Percentiles rank a stretch among this genome's conserved stretches.
Evolutionary conservation across 768 basidiomycete genomes (phyloP).

Genomic region (Amanita rimosa): DNA sequence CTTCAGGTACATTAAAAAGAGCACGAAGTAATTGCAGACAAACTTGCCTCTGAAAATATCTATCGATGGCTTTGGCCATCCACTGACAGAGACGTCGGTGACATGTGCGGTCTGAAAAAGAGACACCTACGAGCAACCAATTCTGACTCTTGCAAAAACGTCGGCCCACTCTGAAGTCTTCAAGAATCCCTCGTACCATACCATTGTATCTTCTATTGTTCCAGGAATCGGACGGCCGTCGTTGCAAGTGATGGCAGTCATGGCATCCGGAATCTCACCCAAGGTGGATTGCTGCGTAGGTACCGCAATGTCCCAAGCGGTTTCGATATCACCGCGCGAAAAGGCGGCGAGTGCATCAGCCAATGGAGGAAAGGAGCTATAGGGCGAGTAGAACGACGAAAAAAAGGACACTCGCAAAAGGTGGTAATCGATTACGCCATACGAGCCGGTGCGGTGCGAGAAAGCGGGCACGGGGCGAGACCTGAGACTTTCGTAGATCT

Average conservation of each 20-base stretch:
- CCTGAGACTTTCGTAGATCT: conserved; percentile 13
- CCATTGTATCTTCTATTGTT: conserved; percentile 15
- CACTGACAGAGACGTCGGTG: not conserved
- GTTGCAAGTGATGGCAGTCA: conserved; percentile 19
- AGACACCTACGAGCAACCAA: conserved; percentile 21
- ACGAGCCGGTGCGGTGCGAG: conserved; percentile 10
- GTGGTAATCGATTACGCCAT: conserved; percentile 27
- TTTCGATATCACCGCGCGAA: not conserved
- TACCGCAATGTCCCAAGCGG: not conserved
- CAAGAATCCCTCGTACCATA: conserved; percentile 15
- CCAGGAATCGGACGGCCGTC: conserved; percentile 22
- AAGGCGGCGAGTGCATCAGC: not conserved
- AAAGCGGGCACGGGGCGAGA: conserved; percentile 23
- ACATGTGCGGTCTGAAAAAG: too few relatives aligned
- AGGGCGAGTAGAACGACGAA: not conserved
- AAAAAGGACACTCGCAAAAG: conserved; percentile 20
- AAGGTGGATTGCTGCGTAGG: not conserved
- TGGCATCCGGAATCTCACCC: not conserved
- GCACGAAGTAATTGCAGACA: too few relatives aligned
- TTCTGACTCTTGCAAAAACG: conserved; percentile 17
- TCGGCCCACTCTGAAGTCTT: conserved; percentile 20
- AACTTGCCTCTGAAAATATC: not conserved
- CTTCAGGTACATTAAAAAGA: not conserved
- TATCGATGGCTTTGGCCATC: not conserved
- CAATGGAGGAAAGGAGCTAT: not conserved